Evolutionary conservation across 106 monocot genomes (phyloP).

Genomic region (Dendrobium catenatum): DNA sequence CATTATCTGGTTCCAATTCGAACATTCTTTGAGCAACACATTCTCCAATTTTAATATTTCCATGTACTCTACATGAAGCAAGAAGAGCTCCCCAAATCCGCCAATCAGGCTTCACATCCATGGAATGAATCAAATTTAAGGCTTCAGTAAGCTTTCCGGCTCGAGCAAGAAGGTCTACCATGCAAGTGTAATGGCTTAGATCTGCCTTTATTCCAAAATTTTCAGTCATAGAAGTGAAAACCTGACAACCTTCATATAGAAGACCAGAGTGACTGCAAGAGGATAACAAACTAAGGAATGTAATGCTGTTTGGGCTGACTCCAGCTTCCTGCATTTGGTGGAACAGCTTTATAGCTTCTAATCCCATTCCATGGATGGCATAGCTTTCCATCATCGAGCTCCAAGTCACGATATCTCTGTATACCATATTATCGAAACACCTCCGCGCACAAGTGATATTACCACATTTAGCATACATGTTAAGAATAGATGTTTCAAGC

Average conservation of each 20-base stretch:
- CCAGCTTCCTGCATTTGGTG: slow-evolving; percentile 33
- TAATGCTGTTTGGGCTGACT: slow-evolving; percentile 40
- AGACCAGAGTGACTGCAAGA: slow-evolving; percentile 56
- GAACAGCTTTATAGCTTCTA: slow-evolving; percentile 40
- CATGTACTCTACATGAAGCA: slow-evolving; percentile 30
- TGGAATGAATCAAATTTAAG: slow-evolving; percentile 23
- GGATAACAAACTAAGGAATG: slow-evolving; percentile 49
- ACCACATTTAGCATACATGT: slow-evolving; percentile 57
- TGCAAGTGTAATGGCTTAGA: slow-evolving; percentile 48
- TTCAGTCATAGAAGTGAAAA: slow-evolving; percentile 34
- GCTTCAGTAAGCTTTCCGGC: slow-evolving; percentile 42
- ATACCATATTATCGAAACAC: slow-evolving; percentile 30
- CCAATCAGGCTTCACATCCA: slow-evolving; percentile 30
- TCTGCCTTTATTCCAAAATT: slow-evolving; percentile 26
- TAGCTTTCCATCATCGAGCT: slow-evolving; percentile 57
- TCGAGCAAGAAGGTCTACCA: slow-evolving; percentile 58
- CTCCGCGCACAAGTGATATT: slow-evolving; percentile 21
- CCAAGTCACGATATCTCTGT: slow-evolving; percentile 52
- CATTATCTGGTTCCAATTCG: slow-evolving; percentile 33
- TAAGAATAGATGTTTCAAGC: slow-evolving; percentile 33
- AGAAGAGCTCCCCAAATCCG: slow-evolving; percentile 51
- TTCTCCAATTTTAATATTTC: slow-evolving; percentile 15
- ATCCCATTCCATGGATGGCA: slow-evolving; percentile 36
- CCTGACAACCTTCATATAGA: slow-evolving; percentile 26
- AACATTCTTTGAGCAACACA: slow-evolving; percentile 30